These are phyloP conservation scores for Penicillium paradoxum DNA, from an alignment of 495 filamentous ascomycete species.

Conservation along the genomic window DNA sequence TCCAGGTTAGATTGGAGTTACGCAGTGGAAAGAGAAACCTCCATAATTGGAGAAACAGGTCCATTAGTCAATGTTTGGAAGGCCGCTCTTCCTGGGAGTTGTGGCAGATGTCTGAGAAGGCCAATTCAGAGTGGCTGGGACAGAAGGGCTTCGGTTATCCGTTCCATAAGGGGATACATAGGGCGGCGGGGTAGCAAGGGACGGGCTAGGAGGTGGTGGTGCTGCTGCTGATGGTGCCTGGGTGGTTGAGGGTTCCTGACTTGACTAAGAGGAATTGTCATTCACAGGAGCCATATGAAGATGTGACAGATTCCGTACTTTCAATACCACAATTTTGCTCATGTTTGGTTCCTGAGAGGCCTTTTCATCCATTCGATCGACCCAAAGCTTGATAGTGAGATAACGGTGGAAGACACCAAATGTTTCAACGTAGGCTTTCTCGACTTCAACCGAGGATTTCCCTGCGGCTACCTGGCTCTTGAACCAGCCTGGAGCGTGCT, in stretches of 20 bases:
- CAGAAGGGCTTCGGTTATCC: background rate
- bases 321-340: constrained; percentile 1
- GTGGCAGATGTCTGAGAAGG: background rate
- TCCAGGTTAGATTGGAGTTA: too few species aligned
- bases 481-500: constrained; percentile 4
- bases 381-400: background rate
- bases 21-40: too few species aligned
- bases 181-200: background rate
- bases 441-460: background rate
- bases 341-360: background rate
- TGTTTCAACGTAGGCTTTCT: background rate
- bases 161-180: background rate
- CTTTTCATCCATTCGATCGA: background rate
- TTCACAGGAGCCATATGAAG: background rate
- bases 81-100: too few species aligned
- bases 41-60: too few species aligned
- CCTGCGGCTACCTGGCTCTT: background rate
- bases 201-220: background rate
- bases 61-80: too few species aligned
- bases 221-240: background rate
- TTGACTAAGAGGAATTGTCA: background rate
- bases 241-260: background rate
- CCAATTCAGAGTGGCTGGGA: background rate
- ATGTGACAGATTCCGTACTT: background rate
- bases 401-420: constrained; percentile 1